A percentile compares a stretch with the other conserved stretches of the same genome.
phyloP scores from a whole-genome alignment of 2,329 filamentous ascomycete species.

The Sclerotinia subarctica region DNA sequence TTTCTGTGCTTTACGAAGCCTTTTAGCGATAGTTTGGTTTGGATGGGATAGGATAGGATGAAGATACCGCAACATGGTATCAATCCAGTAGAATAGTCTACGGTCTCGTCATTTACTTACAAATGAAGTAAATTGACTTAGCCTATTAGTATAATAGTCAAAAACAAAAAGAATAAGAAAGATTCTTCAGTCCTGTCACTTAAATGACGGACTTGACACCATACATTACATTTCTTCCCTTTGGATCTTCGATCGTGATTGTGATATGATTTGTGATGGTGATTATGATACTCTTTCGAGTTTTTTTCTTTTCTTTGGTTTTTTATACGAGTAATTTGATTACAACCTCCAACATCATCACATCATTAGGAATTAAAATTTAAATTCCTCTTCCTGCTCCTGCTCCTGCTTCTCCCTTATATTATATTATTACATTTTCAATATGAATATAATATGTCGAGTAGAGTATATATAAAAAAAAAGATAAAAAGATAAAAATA shows the following conservation, averaged over 20 bases:
- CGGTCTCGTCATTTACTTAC: constrained; percentile 5
- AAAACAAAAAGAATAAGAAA: background rate
- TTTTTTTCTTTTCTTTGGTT: background rate
- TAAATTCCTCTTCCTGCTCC: no score
- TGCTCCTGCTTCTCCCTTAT: no score
- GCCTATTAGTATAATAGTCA: constrained; percentile 2
- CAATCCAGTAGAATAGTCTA: constrained; percentile 4
- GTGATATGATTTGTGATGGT: no score
- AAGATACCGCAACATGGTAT: background rate
- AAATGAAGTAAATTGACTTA: background rate
- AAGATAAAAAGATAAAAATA: no score
- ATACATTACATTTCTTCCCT: background rate
- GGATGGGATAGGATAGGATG: constrained; percentile 4
- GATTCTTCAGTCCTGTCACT: constrained; percentile 7
- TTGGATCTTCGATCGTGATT: background rate
- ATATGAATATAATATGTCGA: no score
- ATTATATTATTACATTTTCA: no score
- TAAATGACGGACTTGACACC: constrained; percentile 6
- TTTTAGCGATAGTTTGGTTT: constrained; percentile 9
- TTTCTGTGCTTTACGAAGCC: constrained; percentile 6
- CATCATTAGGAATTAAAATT: no score
- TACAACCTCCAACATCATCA: no score
- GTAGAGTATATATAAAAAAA: no score
- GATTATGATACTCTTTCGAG: background rate
- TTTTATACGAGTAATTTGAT: no score